These are phyloP conservation scores for Xylaria sp. DNA, from an alignment of 2,329 filamentous ascomycete species.

Conservation along the genomic window DNA sequence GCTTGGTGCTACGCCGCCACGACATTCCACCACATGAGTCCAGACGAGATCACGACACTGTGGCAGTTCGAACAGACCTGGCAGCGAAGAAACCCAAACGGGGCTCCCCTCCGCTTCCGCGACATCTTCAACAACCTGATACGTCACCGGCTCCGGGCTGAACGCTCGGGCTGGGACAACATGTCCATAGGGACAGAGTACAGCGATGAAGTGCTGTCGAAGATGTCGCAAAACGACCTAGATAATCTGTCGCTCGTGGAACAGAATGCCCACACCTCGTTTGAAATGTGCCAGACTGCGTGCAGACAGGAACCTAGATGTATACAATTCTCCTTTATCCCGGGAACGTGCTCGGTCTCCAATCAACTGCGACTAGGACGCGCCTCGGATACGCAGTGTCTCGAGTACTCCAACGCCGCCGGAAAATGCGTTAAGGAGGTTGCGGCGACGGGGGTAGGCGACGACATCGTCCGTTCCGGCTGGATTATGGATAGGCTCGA, in stretches of 20 bases:
- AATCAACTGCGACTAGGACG: slow-evolving; percentile 38
- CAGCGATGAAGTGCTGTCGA: slow-evolving; percentile 38
- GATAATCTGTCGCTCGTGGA: slow-evolving; percentile 37
- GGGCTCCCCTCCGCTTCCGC: slow-evolving; percentile 37
- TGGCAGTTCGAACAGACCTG: slow-evolving; percentile 41
- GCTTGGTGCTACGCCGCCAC: slow-evolving; percentile 42
- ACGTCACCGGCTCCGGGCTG: slow-evolving; percentile 33
- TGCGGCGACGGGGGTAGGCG: slow-evolving; percentile 30
- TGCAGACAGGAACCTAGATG: slow-evolving; percentile 39
- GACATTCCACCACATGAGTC: slow-evolving; percentile 42
- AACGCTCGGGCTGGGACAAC: slow-evolving; percentile 38
- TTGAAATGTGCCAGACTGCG: slow-evolving; percentile 37
- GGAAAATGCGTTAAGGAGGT: slow-evolving; percentile 40
- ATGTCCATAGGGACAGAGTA: slow-evolving; percentile 40
- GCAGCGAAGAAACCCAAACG: slow-evolving; percentile 32
- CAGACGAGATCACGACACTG: slow-evolving; percentile 36
- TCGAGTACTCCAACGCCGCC: slow-evolving; percentile 39
- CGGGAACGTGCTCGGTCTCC: slow-evolving; percentile 39
- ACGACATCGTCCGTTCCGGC: slow-evolving; percentile 36
- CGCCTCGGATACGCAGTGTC: slow-evolving; percentile 36
- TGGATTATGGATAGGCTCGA: slow-evolving; percentile 40
- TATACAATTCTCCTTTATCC: slow-evolving; percentile 40
- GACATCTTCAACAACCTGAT: slow-evolving; percentile 41
- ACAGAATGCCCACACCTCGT: slow-evolving; percentile 37
- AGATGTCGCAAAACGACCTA: slow-evolving; percentile 30